Evolutionary conservation across 1,284 basidiomycete species (phyloP).

Genomic region (Mycena sp.): DNA sequence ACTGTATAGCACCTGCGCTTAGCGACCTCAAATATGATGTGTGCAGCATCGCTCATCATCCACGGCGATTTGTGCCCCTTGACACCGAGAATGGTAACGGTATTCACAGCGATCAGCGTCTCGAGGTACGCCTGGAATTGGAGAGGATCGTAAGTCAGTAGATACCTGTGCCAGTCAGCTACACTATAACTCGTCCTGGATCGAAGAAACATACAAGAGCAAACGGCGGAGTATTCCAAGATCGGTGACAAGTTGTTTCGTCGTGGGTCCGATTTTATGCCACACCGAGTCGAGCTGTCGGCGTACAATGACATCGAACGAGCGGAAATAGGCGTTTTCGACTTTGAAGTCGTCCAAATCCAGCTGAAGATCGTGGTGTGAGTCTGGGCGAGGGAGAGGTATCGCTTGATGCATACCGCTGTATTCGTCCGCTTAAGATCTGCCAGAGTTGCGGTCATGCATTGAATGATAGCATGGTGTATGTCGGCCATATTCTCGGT

Average conservation of each 20-base stretch:
- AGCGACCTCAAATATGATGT: conserved; percentile 88
- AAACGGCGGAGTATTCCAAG: conserved; percentile 88
- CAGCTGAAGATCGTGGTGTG: conserved; percentile 59
- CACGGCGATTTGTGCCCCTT: conserved; percentile 81
- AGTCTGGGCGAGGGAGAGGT: not conserved
- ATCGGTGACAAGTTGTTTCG: conserved; percentile 92
- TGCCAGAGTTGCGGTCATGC: conserved; percentile 91
- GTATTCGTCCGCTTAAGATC: conserved; percentile 93
- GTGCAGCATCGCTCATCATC: conserved; percentile 91
- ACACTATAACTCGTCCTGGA: not conserved
- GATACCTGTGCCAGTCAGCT: conserved; percentile 62
- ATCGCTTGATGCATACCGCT: conserved; percentile 54
- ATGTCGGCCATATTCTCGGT: conserved; percentile 91
- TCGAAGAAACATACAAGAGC: conserved; percentile 67
- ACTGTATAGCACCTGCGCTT: conserved; percentile 81
- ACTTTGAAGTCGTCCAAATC: conserved; percentile 95
- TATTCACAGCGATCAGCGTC: conserved; percentile 85
- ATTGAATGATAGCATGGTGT: conserved; percentile 93
- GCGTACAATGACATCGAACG: conserved; percentile 92
- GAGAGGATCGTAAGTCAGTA: conserved; percentile 92
- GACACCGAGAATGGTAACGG: conserved; percentile 58
- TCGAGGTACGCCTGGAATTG: conserved; percentile 95
- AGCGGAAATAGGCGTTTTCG: conserved; percentile 94
- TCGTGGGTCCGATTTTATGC: conserved; percentile 95
- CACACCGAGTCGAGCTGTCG: conserved; percentile 93